Percentiles rank a stretch among this genome's conserved stretches.
These are phyloP conservation scores for Scleroderma citrinum DNA, from an alignment of 768 basidiomycete genomes.

Conservation along the genomic window DNA sequence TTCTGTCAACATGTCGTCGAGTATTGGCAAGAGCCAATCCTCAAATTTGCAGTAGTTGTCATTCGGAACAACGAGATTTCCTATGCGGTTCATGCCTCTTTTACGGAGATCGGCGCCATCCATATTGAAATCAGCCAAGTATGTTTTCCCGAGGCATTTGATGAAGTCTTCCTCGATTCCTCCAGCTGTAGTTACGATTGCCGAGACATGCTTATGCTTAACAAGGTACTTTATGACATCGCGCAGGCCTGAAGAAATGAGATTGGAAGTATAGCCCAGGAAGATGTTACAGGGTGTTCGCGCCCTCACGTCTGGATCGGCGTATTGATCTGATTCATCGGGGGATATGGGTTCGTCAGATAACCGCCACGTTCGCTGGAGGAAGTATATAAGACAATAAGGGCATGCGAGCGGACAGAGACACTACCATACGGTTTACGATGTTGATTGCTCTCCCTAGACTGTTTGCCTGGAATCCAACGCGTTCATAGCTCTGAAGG, in stretches of 20 bases:
- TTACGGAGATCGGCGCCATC: conserved; percentile 84
- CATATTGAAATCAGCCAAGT: conserved; percentile 87
- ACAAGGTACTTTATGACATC: conserved; percentile 91
- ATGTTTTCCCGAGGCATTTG: conserved; percentile 97
- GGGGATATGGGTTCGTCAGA: conserved; percentile 74
- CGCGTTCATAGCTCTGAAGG: conserved; percentile 75
- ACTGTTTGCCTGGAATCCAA: conserved; percentile 97
- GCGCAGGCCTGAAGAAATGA: conserved; percentile 94
- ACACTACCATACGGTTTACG: conserved; percentile 83
- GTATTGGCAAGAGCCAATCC: conserved; percentile 96
- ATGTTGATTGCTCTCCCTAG: conserved; percentile 84
- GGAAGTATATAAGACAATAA: background rate
- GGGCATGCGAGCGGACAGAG: background rate
- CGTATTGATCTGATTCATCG: conserved; percentile 65
- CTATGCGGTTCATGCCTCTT: conserved; percentile 94
- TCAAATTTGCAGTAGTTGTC: conserved; percentile 99
- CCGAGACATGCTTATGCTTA: conserved; percentile 85
- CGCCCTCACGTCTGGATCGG: conserved; percentile 53
- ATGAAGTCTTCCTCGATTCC: conserved; percentile 99
- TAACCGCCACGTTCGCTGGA: conserved; percentile 80
- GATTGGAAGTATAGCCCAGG: conserved; percentile 96
- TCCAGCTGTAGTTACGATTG: conserved; percentile 94
- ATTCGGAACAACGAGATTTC: conserved; percentile 94
- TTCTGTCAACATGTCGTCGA: conserved; percentile 85
- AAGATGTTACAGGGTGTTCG: conserved; percentile 82